These are phyloP conservation scores for Dictyostelium purpureum DNA, from an alignment of 78 protist species.

Conservation along the genomic window DNA sequence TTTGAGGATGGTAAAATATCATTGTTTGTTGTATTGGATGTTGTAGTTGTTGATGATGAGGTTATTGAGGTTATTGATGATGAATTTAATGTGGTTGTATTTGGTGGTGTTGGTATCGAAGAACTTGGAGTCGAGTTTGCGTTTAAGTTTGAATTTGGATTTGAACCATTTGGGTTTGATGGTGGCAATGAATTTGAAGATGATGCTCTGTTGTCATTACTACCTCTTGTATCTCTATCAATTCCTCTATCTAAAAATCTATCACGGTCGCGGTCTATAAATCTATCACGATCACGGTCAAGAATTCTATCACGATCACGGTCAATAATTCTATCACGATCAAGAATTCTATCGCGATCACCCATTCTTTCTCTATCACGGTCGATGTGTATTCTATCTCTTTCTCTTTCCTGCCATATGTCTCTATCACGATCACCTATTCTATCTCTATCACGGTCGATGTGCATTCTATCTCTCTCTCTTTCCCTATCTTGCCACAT, in stretches of 20 bases:
- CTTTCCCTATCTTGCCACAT: conserved; percentile 4
- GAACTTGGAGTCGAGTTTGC: not conserved
- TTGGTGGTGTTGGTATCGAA: not conserved
- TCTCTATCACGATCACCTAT: not conserved
- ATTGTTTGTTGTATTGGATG: not conserved
- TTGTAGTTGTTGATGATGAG: not conserved
- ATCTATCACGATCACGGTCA: not conserved
- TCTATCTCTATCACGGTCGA: conserved; percentile 21
- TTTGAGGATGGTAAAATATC: conserved; percentile 6
- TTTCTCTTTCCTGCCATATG: not conserved
- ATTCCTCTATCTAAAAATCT: not conserved
- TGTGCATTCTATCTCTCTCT: not conserved
- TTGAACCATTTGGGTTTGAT: too few species aligned
- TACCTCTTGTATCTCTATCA: not conserved
- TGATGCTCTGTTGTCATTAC: too few species aligned
- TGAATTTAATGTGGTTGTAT: not conserved
- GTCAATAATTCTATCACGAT: not conserved
- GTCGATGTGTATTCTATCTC: not conserved
- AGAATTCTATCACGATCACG: not conserved
- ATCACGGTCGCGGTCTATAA: not conserved
- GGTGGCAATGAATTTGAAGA: not conserved
- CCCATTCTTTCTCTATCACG: not conserved
- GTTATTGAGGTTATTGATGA: too few species aligned
- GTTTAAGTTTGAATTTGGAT: too few species aligned
- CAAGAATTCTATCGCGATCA: not conserved